Base-by-base conservation (phyloP, 2,329 filamentous ascomycete species). In the Ophiostoma angusticollis region DNA sequence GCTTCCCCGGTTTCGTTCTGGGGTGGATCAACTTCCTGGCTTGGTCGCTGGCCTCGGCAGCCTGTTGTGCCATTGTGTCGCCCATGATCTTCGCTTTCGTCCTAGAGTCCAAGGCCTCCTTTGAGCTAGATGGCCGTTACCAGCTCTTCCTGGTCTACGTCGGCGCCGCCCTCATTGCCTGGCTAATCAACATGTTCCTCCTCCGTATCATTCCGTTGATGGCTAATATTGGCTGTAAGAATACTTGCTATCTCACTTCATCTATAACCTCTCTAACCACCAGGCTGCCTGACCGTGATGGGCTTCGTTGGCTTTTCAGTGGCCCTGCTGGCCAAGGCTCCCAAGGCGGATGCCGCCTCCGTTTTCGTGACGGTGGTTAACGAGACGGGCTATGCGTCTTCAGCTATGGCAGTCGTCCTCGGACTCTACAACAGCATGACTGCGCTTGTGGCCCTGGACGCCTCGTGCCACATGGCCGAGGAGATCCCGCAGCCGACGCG, bases 341-440 rank as follows among this genome's bases (percentile, higher is more conserved):
- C 30, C 30, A 31, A 31, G 17, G 30, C 30, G 4, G 51, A 56
- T 35, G 52, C 57, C 31, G 55, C 61, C 13, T 70, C 69, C 39
- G 67, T 70, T n/a, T 70, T 70, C 47, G 54, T 51, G 24, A 68
- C 62, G 1, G 70, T 63, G 58, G 62, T 66, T 39, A 70, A 70
- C 48, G 62, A 68, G 30, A 69, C 66, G 0, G 66, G 67, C 11
- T 70, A 67, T 66, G 53, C 62, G 21, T 64, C 60, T 39, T 60
- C 65, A 39, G 61, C 57, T 1, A 62, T 70, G 25, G 64, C 60
- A 36, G 68, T 70, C 47, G 67, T 70, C 37, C 63, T 63, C 0
- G 66, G 66, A 0, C 49, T 70, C 6, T 61, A 69, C 3, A 68
- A 68, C 41, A 60, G 63, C 0, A 49, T 65, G 6, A 69, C 64